Evolutionary conservation across 176 grass and related monocot species (phyloP).

Genomic region (Lolium perenne): DNA sequence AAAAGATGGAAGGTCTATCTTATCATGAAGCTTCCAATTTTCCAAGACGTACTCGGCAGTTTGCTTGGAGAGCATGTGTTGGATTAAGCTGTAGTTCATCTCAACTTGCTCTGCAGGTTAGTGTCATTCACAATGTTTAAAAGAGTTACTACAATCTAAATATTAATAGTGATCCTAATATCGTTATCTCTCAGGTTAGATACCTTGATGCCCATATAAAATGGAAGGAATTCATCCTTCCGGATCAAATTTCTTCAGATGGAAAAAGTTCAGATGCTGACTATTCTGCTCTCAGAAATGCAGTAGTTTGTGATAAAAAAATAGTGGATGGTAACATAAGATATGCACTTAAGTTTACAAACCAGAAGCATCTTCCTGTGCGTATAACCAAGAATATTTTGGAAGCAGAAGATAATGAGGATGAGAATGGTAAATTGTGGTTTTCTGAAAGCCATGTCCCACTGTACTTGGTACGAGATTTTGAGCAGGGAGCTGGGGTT

Average conservation of each 20-base stretch:
- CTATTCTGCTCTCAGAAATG: constrained; percentile 82
- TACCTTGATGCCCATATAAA: constrained; percentile 93
- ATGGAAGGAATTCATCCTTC: constrained; percentile 90
- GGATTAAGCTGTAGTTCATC: constrained; percentile 70
- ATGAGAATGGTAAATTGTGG: constrained; percentile 70
- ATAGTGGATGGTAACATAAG: constrained; percentile 66
- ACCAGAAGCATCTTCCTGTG: constrained; percentile 92
- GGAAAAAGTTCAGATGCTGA: constrained; percentile 73
- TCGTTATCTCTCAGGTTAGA: constrained; percentile 76
- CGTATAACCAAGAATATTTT: constrained; percentile 91
- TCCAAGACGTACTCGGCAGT: constrained; percentile 78
- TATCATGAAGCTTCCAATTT: constrained; percentile 79
- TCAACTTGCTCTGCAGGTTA: constrained; percentile 92
- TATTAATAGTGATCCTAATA: constrained; percentile 36
- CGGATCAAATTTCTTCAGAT: constrained; percentile 74
- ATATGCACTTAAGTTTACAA: constrained; percentile 78
- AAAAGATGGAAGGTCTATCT: constrained; percentile 68
- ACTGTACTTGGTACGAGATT: constrained; percentile 79
- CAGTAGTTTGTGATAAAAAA: constrained; percentile 85
- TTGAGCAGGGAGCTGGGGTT: constrained; percentile 61
- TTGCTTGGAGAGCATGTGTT: constrained; percentile 90
- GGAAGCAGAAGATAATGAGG: constrained; percentile 69
- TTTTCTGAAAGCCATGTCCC: constrained; percentile 94
- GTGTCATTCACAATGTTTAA: constrained; percentile 24
- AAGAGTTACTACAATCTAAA: constrained; percentile 26